Base-by-base conservation (phyloP, 2,329 filamentous ascomycete species). In the Trichoderma arundinaceum region DNA sequence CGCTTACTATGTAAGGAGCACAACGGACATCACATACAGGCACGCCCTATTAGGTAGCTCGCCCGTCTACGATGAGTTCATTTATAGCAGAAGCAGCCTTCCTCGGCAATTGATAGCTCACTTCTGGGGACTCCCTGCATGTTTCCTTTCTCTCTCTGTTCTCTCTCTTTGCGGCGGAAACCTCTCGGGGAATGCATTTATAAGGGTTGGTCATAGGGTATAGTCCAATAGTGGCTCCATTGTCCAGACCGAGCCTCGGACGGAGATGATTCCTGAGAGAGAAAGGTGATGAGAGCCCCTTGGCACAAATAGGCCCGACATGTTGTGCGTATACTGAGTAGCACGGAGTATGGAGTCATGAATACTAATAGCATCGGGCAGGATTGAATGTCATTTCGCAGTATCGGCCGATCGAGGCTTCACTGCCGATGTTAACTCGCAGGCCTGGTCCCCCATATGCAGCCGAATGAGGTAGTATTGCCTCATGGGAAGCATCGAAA, bases 251-350 rank as follows among this genome's bases (percentile, higher is more conserved):
- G 49, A 22, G 49, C 32, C 59, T 54, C 33, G 49, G 10, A 12
- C 49, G 59, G 59, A 63, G 28, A 54, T 54, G 59, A 63, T 38
- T 32, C 49, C 59, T 44, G 33, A 51, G 46, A 33, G 58, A 51
- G 38, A 44, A 62, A 44, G 48, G 46, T 10, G 49, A 22, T 39
- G 7, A n/a, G 39, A 35, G 28, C 33, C 22, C 58, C 58, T 13
- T 61, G 46, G 10, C 9, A 6, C 7, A 33, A 22, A 33, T 33
- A 53, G 49, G 49, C 32, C 49, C 49, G 49, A 53, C 49, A 53
- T 38, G 15, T n/a, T 8, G 28, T 53, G 49, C 15, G 22, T 13
- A 33, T n/a, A 44, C 15, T 4, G 22, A 22, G 22, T 51, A 51
- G 44, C 17, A 51, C 9, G 22, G 22, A 15, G 15, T 33, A 51